Evolutionary conservation across 805 yeast genomes (phyloP).

Genomic region (Yarrowia divulgata): DNA sequence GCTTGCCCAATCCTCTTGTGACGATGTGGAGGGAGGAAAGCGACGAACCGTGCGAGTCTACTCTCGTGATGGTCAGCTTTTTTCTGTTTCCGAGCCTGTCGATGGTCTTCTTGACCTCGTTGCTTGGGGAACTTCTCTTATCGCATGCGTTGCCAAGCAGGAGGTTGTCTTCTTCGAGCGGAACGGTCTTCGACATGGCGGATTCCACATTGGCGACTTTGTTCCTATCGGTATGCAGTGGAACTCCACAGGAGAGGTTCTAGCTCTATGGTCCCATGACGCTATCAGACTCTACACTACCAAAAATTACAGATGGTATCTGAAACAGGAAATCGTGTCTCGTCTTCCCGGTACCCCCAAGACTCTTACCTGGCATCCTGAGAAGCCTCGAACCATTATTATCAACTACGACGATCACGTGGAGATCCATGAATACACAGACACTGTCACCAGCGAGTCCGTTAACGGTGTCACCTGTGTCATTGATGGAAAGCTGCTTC

Average conservation of each 20-base stretch:
- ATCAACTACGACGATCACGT: slow-evolving; percentile 52
- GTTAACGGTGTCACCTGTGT: slow-evolving; percentile 80
- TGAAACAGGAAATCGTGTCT: slow-evolving; percentile 75
- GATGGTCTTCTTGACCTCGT: slow-evolving; percentile 76
- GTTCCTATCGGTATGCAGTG: slow-evolving; percentile 66
- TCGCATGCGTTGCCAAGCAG: slow-evolving; percentile 78
- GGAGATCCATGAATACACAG: slow-evolving; percentile 72
- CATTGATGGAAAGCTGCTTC: slow-evolving; percentile 73
- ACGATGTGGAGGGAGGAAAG: slow-evolving; percentile 55
- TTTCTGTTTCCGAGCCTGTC: slow-evolving; percentile 87
- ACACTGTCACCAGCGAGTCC: slow-evolving; percentile 71
- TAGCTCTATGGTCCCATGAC: slow-evolving; percentile 69
- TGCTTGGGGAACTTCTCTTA: slow-evolving; percentile 87
- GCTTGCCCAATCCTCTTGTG: slow-evolving; percentile 72
- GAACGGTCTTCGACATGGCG: slow-evolving; percentile 91
- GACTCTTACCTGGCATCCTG: slow-evolving; percentile 79
- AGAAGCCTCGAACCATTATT: slow-evolving; percentile 78
- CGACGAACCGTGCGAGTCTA: slow-evolving; percentile 82
- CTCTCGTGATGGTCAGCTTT: slow-evolving; percentile 73
- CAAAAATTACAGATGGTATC: slow-evolving; percentile 94
- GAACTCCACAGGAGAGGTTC: slow-evolving; percentile 80
- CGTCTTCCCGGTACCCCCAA: slow-evolving; percentile 44
- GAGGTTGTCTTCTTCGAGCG: slow-evolving; percentile 81
- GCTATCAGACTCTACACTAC: slow-evolving; percentile 88
- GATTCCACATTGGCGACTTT: slow-evolving; percentile 69